A percentile compares a stretch with the other conserved stretches of the same genome.
Evolutionary conservation across 169 alveolate genomes (phyloP).

Genomic region (Plasmodium inui): DNA sequence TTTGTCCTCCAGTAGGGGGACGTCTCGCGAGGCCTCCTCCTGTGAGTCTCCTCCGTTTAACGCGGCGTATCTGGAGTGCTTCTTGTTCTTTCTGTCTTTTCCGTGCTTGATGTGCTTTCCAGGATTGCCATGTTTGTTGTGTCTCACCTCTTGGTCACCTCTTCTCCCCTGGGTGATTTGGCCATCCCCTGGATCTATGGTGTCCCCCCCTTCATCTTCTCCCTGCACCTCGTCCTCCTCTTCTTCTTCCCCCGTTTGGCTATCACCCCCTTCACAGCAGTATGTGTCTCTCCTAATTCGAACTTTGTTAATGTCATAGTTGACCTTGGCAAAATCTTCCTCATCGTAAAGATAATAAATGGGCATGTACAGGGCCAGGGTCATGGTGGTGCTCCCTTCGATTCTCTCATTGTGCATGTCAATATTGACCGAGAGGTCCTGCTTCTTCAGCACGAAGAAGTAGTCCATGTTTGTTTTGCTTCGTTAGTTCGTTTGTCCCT

Average conservation of each 20-base stretch:
- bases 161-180: not conserved
- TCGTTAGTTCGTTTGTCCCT: not conserved
- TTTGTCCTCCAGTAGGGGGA: constrained; percentile 14
- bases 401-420: constrained; percentile 69
- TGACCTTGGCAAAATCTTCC: constrained; percentile 30
- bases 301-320: constrained; percentile 22
- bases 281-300: constrained; percentile 3
- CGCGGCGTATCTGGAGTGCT: not conserved
- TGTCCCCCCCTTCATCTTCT: not conserved
- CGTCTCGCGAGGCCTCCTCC: constrained; percentile 2
- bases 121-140: not conserved
- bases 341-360: constrained; percentile 68
- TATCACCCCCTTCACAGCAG: not conserved
- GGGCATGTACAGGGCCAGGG: constrained; percentile 50
- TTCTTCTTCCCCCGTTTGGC: not conserved
- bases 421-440: constrained; percentile 29
- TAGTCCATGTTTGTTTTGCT: constrained; percentile 10
- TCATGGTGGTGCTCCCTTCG: constrained; percentile 63
- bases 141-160: not conserved
- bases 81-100: not conserved
- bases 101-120: not conserved
- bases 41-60: not conserved
- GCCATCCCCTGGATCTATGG: not conserved
- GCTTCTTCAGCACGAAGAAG: constrained; percentile 30
- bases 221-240: not conserved